Base-by-base conservation (phyloP, 805 yeast species). In the Pichia nanzhaoensis region DNA sequence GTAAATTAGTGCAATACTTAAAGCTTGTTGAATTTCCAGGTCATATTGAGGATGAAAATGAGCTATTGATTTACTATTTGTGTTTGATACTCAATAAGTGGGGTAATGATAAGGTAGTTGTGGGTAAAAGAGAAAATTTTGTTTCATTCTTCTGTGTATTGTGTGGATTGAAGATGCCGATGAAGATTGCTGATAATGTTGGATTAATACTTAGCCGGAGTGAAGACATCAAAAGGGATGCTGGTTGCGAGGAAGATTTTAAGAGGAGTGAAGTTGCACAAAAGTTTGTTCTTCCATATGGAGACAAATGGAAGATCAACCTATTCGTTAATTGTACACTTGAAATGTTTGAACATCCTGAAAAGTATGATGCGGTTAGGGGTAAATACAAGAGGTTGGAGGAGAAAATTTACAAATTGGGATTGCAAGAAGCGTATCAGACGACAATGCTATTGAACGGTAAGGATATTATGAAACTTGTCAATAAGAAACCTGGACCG, bases 391-490 rank as follows among this genome's bases (percentile, higher is more conserved):
- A 65, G 4, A 19, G 42, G 1, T 63, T 77, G 10, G 53, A 67
- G 19, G 42, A 60, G 2, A 44, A 49, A 5, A 65, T 79, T 14
- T 48, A 52, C 0, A 56, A 55, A 3, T 52, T 59, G 10, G 61
- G 61, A 7, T 65, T 85, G 40, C 55, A 51, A 2, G 57, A 69
- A 2, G 79, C 74, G 0, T 70, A 77, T 55, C 58, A 55, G 0
- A 48, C 83, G 46, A 84, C 78, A 55, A 85, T 91, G 1, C 51
- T 86, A 6, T 62, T 90, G 12, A 88, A 86, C 61, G 95, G 99
- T 14, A 87, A 84, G 53, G 74, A 76, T 37, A 61, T 91, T 37
- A 66, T 74, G 42, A 63, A 67, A 36, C 61, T 68, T 18, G 61
- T 84, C 24, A 64, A 70, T 19, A 67, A 69, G 45, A 84, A 82